phyloP scores from a whole-genome alignment of 108 stramenopile species.

The Fragilaria crotonensis region DNA sequence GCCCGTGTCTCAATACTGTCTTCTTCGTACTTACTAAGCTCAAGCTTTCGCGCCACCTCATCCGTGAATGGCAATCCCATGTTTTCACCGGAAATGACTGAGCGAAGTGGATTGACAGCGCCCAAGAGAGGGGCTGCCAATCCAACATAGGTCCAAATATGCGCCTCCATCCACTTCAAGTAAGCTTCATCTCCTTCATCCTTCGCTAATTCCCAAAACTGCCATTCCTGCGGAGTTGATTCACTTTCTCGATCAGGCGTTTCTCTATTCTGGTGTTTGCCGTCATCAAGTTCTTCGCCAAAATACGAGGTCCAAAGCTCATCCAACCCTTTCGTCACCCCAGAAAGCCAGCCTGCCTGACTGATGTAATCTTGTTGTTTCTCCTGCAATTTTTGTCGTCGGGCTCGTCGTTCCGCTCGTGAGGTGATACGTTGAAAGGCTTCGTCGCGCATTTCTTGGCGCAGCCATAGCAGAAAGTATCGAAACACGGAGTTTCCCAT shows the following conservation, averaged over 20 bases:
- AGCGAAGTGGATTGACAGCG: constrained; percentile 74
- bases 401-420: constrained; percentile 21
- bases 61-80: constrained; percentile 85
- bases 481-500: constrained; percentile 80
- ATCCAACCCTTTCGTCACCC: constrained; percentile 14
- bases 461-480: constrained; percentile 79
- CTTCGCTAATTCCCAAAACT: constrained; percentile 64
- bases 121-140: constrained; percentile 74
- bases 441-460: constrained; percentile 65
- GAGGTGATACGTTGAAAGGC: constrained; percentile 44
- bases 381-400: constrained; percentile 10
- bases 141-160: constrained; percentile 59
- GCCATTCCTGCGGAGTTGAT: constrained; percentile 8
- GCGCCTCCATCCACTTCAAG: constrained; percentile 49
- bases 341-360: constrained; percentile 27
- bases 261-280: constrained; percentile 6
- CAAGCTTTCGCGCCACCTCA: constrained; percentile 60
- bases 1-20: too few relatives aligned
- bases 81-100: constrained; percentile 79
- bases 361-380: constrained; percentile 5
- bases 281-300: constrained; percentile 3
- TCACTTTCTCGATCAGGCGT: constrained; percentile 1
- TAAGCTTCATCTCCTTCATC: constrained; percentile 66
- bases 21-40: constrained; percentile 55
- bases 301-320: constrained; percentile 22